Conservation (phyloP, 805 yeast genomes). For the Metschnikowia dekortorum region DNA sequence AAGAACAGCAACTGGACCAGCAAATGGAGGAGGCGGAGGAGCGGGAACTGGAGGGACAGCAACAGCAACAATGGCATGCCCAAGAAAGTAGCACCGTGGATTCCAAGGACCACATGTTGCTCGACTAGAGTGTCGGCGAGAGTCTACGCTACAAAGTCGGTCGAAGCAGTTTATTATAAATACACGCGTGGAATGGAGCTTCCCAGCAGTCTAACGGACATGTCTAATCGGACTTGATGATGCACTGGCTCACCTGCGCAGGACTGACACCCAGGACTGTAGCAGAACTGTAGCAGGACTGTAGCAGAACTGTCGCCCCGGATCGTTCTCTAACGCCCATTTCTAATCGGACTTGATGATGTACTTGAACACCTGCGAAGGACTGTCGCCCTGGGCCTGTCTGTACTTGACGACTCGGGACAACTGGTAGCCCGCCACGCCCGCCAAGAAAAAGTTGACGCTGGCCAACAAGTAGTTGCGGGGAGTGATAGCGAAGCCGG, state of each 20-base stretch:
- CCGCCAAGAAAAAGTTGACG: slow-evolving; percentile 88
- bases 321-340: not conserved
- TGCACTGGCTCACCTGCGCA: slow-evolving; percentile 52
- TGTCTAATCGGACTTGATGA: slow-evolving; percentile 30
- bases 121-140: not conserved
- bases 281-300: no score
- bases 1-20: no score
- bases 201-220: not conserved
- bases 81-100: not conserved
- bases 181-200: not conserved
- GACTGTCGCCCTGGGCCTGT: slow-evolving; percentile 55
- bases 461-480: slow-evolving; percentile 83
- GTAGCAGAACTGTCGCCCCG: slow-evolving; percentile 45
- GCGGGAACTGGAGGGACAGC: not conserved
- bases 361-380: slow-evolving; percentile 53
- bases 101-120: not conserved
- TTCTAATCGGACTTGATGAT: slow-evolving; percentile 40
- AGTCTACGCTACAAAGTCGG: not conserved
- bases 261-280: slow-evolving; percentile 34
- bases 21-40: slow-evolving; percentile 16
- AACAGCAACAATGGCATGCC: no score
- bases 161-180: not conserved
- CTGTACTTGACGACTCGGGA: slow-evolving; percentile 69
- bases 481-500: slow-evolving; percentile 82
- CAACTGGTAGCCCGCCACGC: slow-evolving; percentile 85